Percentiles rank a stretch among this genome's conserved stretches.
phyloP scores from a whole-genome alignment of 106 monocot species.

The Ottelia alismoides region DNA sequence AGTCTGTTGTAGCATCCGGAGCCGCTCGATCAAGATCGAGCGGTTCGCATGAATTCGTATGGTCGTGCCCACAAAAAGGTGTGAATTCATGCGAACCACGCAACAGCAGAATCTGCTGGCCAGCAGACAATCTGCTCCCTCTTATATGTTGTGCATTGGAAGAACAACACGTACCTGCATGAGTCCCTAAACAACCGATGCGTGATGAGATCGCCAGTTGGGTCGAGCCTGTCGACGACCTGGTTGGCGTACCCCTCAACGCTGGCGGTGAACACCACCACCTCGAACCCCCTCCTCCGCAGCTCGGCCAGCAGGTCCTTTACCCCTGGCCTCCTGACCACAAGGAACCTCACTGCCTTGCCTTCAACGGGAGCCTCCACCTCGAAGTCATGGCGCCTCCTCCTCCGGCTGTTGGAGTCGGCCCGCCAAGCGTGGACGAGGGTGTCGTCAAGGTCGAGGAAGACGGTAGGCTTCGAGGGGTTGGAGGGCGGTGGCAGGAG shows the following conservation, averaged over 20 bases:
- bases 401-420: too few relatives aligned
- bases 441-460: slow-evolving; percentile 94
- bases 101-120: too few relatives aligned
- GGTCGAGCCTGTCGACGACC: slow-evolving; percentile 70
- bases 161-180: too few relatives aligned
- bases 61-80: too few relatives aligned
- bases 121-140: too few relatives aligned
- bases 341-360: slow-evolving; percentile 51
- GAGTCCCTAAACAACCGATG: slow-evolving; percentile 80
- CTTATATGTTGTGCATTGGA: too few relatives aligned
- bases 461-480: slow-evolving; percentile 25
- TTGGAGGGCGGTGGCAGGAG: slow-evolving; percentile 1
- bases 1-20: too few relatives aligned
- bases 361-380: slow-evolving; percentile 56
- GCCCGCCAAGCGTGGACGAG: slow-evolving; percentile 54
- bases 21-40: too few relatives aligned
- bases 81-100: too few relatives aligned
- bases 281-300: slow-evolving; percentile 31
- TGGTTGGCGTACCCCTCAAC: slow-evolving; percentile 70
- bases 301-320: slow-evolving; percentile 42
- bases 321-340: slow-evolving; percentile 63
- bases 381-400: slow-evolving; percentile 78
- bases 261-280: slow-evolving; percentile 87
- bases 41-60: too few relatives aligned
- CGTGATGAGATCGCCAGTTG: slow-evolving; percentile 24